Base-by-base conservation (phyloP, 768 basidiomycete species). In the Lactarius quietus region DNA sequence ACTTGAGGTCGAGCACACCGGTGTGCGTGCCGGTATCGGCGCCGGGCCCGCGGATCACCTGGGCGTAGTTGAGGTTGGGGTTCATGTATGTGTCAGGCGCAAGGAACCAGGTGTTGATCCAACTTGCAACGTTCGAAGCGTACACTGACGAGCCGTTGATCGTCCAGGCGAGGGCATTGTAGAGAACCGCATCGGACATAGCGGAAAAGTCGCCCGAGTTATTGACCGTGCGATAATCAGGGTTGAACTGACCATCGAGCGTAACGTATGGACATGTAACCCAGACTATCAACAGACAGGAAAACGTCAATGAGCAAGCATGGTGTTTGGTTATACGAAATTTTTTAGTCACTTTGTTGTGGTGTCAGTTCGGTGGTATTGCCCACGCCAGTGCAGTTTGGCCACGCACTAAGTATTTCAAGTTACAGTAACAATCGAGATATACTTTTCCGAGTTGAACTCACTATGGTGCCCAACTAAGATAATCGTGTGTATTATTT, bases 191-290 rank as follows among this genome's bases (percentile, higher is more conserved):
- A 52, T 76, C 71, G 31, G 75, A 56, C 59, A 77, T 38, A 51
- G 69, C 70, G 18, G 63, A 59, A 65, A 76, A 72, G 20, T 70
- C 68, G n/a, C 72, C 71, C 9, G 68, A 70, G 63, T 75, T 69
- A 61, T 77, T 70, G 28, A 76, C 66, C 10, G 66, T 59, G 15
- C 70, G 68, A 4, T 69, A 64, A 58, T 76, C 77, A 17, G 77
- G 77, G 61, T 74, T 73, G 64, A 74, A 73, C 52, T 68, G 31
- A n/a, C 77, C 77, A 56, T 78, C 77, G n/a, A 68, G 71, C 43
- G 61, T 53, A 39, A 62, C 53, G 62, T 77, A 78, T 12, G 70
- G 62, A 67, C 77, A 78, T 52, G 68, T 70, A 3, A 38, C 61
- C 70, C 71, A 72, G 45, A 72, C 73, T 71, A 35, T 12, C 14